Evolutionary conservation across 2,329 filamentous ascomycete genomes (phyloP).

Genomic region (Fusarium xyrophilum): DNA sequence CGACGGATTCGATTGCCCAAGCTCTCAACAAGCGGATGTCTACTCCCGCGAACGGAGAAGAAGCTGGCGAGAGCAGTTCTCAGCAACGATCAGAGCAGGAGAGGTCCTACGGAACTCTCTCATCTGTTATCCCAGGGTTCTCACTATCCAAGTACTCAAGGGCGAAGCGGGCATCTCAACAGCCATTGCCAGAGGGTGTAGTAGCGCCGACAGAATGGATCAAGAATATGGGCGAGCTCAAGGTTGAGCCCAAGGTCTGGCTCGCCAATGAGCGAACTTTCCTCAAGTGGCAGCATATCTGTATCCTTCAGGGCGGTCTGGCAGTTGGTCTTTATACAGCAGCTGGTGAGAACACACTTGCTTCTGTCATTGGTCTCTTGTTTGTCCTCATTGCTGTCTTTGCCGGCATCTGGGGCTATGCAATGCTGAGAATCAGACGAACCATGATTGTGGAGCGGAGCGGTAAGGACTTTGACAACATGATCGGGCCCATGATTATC

Average conservation of each 20-base stretch:
- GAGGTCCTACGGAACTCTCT: constrained; percentile 64
- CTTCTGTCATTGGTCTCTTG: constrained; percentile 77
- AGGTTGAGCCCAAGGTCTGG: constrained; percentile 98
- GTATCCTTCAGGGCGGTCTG: constrained; percentile 82
- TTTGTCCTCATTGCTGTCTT: constrained; percentile 86
- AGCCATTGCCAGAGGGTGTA: constrained; percentile 82
- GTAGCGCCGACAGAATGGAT: constrained; percentile 84
- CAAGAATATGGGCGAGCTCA: constrained; percentile 90
- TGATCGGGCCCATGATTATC: constrained; percentile 83
- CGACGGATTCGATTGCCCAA: constrained; percentile 46
- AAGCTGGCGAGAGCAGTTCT: constrained; percentile 46
- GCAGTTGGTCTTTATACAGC: constrained; percentile 89
- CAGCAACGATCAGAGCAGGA: constrained; percentile 46
- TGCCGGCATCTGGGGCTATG: constrained; percentile 86
- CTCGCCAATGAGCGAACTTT: constrained; percentile 98
- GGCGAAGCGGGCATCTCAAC: constrained; percentile 56
- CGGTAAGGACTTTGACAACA: constrained; percentile 91
- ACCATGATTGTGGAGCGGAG: constrained; percentile 84
- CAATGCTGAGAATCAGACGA: constrained; percentile 77
- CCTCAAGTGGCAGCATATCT: constrained; percentile 98
- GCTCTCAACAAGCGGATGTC: constrained; percentile 40
- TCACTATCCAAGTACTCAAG: constrained; percentile 79
- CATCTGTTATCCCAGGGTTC: constrained; percentile 80
- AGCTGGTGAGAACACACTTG: constrained; percentile 79
- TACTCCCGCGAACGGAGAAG: constrained; percentile 41